These are phyloP conservation scores for Capronia coronata DNA, from an alignment of 2,329 filamentous ascomycete species.

Conservation along the genomic window DNA sequence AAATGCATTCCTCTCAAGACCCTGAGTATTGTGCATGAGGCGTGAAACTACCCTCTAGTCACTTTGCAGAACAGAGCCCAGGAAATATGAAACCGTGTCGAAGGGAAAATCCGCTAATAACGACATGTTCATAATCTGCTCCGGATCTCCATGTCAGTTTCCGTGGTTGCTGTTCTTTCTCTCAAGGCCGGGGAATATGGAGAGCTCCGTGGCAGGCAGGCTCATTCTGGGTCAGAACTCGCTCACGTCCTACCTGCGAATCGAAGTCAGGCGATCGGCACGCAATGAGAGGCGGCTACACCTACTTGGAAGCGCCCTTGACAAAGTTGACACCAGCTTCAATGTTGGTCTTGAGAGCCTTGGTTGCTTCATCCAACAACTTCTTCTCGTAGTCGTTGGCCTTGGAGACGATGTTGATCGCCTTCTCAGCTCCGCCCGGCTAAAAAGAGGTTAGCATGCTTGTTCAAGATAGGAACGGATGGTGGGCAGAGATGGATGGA, in stretches of 20 bases:
- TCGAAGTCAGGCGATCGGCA: slow-evolving; percentile 25
- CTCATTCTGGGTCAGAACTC: slow-evolving; percentile 25
- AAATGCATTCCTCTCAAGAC: not conserved
- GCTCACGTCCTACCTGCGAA: slow-evolving; percentile 24
- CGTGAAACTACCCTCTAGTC: slow-evolving; percentile 13
- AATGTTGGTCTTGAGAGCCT: slow-evolving; percentile 86
- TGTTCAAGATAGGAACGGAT: slow-evolving; percentile 7
- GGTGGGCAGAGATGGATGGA: not conserved
- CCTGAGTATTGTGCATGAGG: slow-evolving; percentile 3
- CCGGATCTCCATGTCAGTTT: slow-evolving; percentile 19
- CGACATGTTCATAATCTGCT: slow-evolving; percentile 21
- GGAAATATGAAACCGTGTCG: slow-evolving; percentile 9
- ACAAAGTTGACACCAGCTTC: slow-evolving; percentile 86
- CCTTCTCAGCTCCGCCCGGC: slow-evolving; percentile 81
- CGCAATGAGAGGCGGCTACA: slow-evolving; percentile 8
- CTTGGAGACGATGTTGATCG: slow-evolving; percentile 66
- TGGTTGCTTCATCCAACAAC: slow-evolving; percentile 67
- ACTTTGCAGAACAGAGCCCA: not conserved
- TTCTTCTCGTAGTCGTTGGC: slow-evolving; percentile 84
- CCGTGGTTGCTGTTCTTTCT: slow-evolving; percentile 13
- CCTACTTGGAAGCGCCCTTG: slow-evolving; percentile 61
- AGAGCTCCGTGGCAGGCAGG: slow-evolving; percentile 18
- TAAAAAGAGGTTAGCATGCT: slow-evolving; percentile 39
- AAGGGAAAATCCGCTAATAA: slow-evolving; percentile 3
- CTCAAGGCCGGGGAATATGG: slow-evolving; percentile 1